Percentiles rank a stretch among this genome's conserved stretches.
Conservation (phyloP, 495 filamentous ascomycete genomes). For the Aspergillus baeticus region DNA sequence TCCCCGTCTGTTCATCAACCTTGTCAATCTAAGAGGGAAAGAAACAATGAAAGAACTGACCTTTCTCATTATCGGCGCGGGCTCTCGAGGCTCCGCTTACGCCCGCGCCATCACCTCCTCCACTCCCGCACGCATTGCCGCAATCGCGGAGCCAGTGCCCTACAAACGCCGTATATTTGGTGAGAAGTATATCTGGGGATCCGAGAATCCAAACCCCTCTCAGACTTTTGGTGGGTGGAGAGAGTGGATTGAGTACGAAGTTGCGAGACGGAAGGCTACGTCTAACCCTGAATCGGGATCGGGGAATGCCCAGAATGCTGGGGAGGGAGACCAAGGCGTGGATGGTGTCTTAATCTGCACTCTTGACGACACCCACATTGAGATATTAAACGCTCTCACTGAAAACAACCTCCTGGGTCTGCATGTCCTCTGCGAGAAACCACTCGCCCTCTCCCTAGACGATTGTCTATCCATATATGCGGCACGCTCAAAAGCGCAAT, state of each 20-base stretch:
- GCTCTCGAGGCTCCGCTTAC: conserved; percentile 78
- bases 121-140: conserved; percentile 63
- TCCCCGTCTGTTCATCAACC: not conserved
- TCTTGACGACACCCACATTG: conserved; percentile 65
- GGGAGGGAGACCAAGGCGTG: conserved; percentile 35
- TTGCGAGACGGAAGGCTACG: not conserved
- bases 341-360: conserved; percentile 88
- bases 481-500: conserved; percentile 36
- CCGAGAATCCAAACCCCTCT: conserved; percentile 40
- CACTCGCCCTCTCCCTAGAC: conserved; percentile 71
- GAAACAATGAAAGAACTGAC: conserved; percentile 30
- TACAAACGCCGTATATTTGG: conserved; percentile 74
- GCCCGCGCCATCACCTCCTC: conserved; percentile 60
- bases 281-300: not conserved
- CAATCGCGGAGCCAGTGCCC: conserved; percentile 77
- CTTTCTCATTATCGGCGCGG: conserved; percentile 83
- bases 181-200: conserved; percentile 65
- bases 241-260: conserved; percentile 46
- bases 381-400: conserved; percentile 35
- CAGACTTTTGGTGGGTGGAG: conserved; percentile 73
- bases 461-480: conserved; percentile 75
- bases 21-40: not conserved
- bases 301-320: too few relatives aligned
- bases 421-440: conserved; percentile 95
- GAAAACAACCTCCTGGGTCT: conserved; percentile 32